Evolutionary conservation across 179 eudicot species (phyloP).

Genomic region (Vitellaria paradoxa): DNA sequence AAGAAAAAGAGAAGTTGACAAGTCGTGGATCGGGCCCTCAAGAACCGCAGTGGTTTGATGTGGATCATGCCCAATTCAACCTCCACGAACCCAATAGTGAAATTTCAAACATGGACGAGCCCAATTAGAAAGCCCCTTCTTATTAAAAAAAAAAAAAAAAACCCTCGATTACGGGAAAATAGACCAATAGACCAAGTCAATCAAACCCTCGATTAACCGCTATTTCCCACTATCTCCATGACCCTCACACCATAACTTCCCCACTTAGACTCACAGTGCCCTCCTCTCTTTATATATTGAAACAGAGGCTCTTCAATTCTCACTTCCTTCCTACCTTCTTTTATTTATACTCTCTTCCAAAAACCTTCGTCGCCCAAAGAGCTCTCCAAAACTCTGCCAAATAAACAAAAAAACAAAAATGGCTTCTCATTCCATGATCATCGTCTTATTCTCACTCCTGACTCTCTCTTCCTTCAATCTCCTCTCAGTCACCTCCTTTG

Average conservation of each 20-base stretch:
- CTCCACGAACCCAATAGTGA: too few species aligned
- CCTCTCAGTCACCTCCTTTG: conserved; percentile 18
- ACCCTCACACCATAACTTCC: background rate
- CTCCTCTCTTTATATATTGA: background rate
- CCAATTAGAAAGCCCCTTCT: too few species aligned
- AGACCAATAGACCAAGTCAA: conserved; percentile 5
- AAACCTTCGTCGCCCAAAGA: too few species aligned
- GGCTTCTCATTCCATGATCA: conserved; percentile 4
- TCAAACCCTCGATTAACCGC: background rate
- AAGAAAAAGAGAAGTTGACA: too few species aligned
- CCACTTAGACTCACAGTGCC: background rate
- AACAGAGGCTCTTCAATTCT: background rate
- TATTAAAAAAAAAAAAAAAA: too few species aligned
- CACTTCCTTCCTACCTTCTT: too few species aligned
- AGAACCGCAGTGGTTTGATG: too few species aligned
- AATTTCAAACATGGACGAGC: too few species aligned
- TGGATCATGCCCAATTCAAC: too few species aligned
- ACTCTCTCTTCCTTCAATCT: conserved; percentile 8
- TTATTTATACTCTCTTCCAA: too few species aligned
- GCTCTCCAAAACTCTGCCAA: background rate
- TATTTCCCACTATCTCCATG: conserved; percentile 16
- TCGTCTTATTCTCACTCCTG: background rate
- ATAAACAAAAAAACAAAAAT: background rate
- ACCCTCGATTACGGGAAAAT: too few species aligned
- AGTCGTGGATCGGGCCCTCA: too few species aligned